Evolutionary conservation across 345 rosid genomes (phyloP), one percentile per base, ranked within the genome.

Genomic region (Hypericum perforatum): DNA sequence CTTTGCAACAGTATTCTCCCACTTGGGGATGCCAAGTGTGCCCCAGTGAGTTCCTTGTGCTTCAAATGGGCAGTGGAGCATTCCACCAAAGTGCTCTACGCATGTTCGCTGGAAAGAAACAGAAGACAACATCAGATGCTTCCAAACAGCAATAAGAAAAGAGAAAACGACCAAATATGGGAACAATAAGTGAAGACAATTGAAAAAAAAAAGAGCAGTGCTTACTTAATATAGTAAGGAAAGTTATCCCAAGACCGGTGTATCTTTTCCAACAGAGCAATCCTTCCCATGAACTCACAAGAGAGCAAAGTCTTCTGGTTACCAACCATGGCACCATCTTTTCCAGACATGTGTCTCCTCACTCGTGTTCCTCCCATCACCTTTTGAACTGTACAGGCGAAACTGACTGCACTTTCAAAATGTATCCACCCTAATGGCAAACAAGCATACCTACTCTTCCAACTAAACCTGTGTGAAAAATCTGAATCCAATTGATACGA

Each of bases 1-100:
- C 95, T 80, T 75, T 79, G 94, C 55, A 92, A 89, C 76, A 85
- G 55, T 77, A 92, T 80, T 76, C 97, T 83, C 56, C 89, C 89
- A 72, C 91, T 82, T 41, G 97, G 85, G 62, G 98, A 83, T 36
- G 77, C 29, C 78, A 92, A 68, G 42, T 84, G 86, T 49, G 89
- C 69, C 65, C 98, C 54, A 57, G 85, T 39, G 5, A 72, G 59
- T 53, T 80, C 69, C 68, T 72, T 82, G 36, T 85, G 83, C 69
- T 66, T 89, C 70, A 94, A 69, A 74, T 94, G 91, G 36, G 98
- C 85, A 62, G 80, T 63, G 53, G 64, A 89, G 66, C 98, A 92
- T 76, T 92, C 97, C 65, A 89, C 78, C 77, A 92, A 68, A 52
- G 78, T 64, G 62, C 74, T 80, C 68, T 82, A 88, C 49, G 80